Percentiles rank a stretch among this genome's conserved stretches.
phyloP scores from a whole-genome alignment of 441 rosid species.

The Pelargonium citronellum region DNA sequence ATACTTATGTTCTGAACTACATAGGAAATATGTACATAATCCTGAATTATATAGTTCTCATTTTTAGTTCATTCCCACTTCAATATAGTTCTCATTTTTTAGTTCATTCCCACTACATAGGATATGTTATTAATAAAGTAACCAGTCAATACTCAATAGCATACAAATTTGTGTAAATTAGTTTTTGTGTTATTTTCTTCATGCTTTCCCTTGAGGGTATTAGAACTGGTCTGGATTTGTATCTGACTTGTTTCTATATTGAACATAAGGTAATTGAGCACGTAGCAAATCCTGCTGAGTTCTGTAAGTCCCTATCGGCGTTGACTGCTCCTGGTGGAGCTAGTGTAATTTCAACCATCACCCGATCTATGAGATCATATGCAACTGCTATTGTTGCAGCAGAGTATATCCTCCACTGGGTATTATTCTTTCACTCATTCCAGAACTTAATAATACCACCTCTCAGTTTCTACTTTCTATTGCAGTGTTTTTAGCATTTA shows the following conservation, averaged over 20 bases:
- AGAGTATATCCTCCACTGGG: constrained; percentile 88
- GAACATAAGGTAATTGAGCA: constrained; percentile 77
- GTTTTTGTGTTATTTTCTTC: neutral
- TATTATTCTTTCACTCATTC: constrained; percentile 28
- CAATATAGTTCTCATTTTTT: no score
- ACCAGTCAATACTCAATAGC: no score
- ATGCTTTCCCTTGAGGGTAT: neutral
- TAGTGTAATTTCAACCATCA: constrained; percentile 69
- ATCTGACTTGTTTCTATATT: constrained; percentile 18
- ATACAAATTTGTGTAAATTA: no score
- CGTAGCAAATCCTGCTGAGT: constrained; percentile 81
- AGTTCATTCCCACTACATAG: no score
- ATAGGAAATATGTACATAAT: no score
- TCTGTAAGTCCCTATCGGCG: constrained; percentile 76
- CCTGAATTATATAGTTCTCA: no score
- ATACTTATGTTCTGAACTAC: no score
- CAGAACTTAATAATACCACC: constrained; percentile 4
- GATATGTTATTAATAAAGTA: no score
- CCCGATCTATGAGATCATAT: constrained; percentile 79
- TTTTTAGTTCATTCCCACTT: no score
- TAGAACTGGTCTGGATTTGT: neutral
- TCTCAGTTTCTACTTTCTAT: constrained; percentile 2
- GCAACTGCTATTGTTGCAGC: constrained; percentile 82
- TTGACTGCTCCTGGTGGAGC: constrained; percentile 66
- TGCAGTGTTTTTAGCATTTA: neutral